Percentiles rank a stretch among this genome's conserved stretches.
Conservation (phyloP, 352 stramenopile species). For the Phytophthora rubi region DNA sequence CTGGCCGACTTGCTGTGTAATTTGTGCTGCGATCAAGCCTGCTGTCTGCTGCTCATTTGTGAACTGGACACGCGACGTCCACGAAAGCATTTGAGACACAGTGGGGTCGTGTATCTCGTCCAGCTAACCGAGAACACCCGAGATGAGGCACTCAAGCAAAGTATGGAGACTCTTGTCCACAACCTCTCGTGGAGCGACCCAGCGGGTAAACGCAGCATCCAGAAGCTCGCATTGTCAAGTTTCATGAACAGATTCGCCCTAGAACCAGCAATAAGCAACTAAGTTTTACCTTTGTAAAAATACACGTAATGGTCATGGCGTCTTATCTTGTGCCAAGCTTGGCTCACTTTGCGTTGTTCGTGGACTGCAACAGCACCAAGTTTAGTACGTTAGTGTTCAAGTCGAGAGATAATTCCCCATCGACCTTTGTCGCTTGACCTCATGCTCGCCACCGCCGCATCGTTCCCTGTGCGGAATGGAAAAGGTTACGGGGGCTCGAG, state of each 20-base stretch:
- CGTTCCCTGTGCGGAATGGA: conserved; percentile 36
- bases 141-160: conserved; percentile 55
- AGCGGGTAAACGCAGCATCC: conserved; percentile 63
- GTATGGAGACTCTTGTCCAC: conserved; percentile 69
- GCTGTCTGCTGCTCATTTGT: conserved; percentile 69
- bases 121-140: conserved; percentile 49
- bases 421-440: too few relatives aligned
- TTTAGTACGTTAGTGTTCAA: not conserved
- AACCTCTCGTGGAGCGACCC: conserved; percentile 82
- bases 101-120: conserved; percentile 65
- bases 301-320: conserved; percentile 7
- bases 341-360: conserved; percentile 3
- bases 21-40: conserved; percentile 51
- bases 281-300: conserved; percentile 25
- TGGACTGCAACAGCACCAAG: conserved; percentile 2
- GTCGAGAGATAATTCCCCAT: not conserved
- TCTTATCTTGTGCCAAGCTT: conserved; percentile 14
- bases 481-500: conserved; percentile 18
- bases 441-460: conserved; percentile 30
- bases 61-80: conserved; percentile 69
- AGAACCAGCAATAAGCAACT: conserved; percentile 50
- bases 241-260: conserved; percentile 62
- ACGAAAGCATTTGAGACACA: conserved; percentile 43
- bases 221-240: conserved; percentile 73
- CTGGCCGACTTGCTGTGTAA: conserved; percentile 70